Percentiles rank a stretch among this genome's conserved stretches.
phyloP scores from a whole-genome alignment of 2,329 filamentous ascomycete species.

The Fusarium dimerum region DNA sequence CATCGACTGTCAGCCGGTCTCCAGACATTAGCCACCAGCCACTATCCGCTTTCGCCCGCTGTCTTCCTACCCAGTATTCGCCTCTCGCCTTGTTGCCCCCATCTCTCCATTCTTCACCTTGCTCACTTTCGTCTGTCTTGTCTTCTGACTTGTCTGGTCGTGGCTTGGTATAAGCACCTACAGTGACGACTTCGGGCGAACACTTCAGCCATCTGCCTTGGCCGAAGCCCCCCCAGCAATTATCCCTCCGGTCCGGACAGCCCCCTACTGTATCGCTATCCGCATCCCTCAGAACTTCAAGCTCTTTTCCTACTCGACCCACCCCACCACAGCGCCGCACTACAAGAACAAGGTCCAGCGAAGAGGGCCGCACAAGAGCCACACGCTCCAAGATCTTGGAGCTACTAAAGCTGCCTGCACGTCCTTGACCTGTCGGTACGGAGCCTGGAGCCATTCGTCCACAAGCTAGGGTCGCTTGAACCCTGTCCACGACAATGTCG shows the following conservation, averaged over 20 bases:
- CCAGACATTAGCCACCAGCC: background rate
- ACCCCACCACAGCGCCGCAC: slow-evolving; percentile 26
- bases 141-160: slow-evolving; percentile 4
- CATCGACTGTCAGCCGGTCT: background rate
- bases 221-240: background rate
- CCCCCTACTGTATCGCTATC: no score
- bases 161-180: background rate
- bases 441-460: slow-evolving; percentile 33
- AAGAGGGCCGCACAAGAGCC: slow-evolving; percentile 26
- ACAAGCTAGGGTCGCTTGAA: slow-evolving; percentile 37
- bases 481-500: slow-evolving; percentile 48
- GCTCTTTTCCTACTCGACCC: slow-evolving; percentile 17
- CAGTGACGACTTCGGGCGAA: no score
- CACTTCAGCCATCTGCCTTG: background rate
- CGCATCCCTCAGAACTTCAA: slow-evolving; percentile 14
- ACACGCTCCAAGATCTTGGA: slow-evolving; percentile 34
- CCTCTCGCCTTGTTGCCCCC: background rate
- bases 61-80: background rate
- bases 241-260: no score
- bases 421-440: slow-evolving; percentile 32
- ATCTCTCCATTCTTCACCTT: background rate
- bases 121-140: background rate
- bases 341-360: slow-evolving; percentile 24
- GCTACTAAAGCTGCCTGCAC: slow-evolving; percentile 34
- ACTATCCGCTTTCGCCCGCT: background rate